Conservation (phyloP, 352 stramenopile species). For the Aphanomyces invadans region DNA sequence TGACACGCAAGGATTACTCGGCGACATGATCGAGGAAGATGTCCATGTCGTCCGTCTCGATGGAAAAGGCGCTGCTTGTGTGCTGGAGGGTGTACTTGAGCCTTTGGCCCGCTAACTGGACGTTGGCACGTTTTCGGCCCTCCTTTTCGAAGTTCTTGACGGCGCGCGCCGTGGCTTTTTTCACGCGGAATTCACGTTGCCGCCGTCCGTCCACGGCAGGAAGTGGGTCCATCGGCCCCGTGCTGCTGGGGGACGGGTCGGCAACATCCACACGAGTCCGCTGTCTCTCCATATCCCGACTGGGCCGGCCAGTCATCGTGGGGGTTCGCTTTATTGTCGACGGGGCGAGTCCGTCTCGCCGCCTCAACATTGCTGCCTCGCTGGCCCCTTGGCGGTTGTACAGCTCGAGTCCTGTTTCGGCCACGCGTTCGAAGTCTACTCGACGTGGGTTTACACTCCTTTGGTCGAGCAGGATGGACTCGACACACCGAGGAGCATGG, state of each 20-base stretch:
- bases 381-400: background rate
- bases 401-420: background rate
- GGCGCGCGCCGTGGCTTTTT: slow-evolving; percentile 9
- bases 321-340: background rate
- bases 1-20: too few species aligned
- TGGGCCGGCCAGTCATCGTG: background rate
- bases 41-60: background rate
- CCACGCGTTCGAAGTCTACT: background rate
- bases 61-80: background rate
- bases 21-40: slow-evolving; percentile 1
- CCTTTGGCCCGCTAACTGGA: background rate
- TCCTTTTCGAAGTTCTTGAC: slow-evolving; percentile 18
- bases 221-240: background rate
- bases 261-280: background rate
- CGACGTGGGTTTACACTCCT: too few species aligned
- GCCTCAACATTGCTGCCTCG: background rate
- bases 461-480: background rate
- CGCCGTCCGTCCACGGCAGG: slow-evolving; percentile 5
- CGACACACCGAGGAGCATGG: background rate
- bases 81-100: background rate
- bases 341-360: background rate
- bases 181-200: slow-evolving; percentile 22
- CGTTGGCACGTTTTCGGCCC: background rate
- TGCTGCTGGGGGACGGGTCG: background rate
- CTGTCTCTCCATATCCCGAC: background rate